Conservation (phyloP, 2,329 filamentous ascomycete species). For the Elsinoe arachidis region DNA sequence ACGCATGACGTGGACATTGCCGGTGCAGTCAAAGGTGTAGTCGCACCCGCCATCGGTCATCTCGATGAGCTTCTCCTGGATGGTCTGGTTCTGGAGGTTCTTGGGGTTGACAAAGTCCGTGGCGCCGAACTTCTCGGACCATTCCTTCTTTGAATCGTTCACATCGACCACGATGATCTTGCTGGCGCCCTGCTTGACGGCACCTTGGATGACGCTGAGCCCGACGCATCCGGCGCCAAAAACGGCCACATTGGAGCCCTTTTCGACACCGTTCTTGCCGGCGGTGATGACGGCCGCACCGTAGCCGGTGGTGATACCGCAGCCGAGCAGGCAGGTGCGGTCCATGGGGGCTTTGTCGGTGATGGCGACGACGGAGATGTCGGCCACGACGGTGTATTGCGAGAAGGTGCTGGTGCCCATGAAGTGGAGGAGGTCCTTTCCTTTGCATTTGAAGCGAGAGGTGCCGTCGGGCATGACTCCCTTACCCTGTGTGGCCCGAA, state of each 20-base stretch:
- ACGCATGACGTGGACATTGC: slow-evolving; percentile 92
- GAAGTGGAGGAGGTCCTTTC: slow-evolving; percentile 92
- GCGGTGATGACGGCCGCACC: slow-evolving; percentile 91
- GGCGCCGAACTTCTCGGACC: slow-evolving; percentile 88
- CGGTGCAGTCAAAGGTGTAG: slow-evolving; percentile 99
- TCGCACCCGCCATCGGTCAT: slow-evolving; percentile 98
- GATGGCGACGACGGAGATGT: slow-evolving; percentile 95
- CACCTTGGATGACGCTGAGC: slow-evolving; percentile 88
- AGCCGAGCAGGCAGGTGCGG: slow-evolving; percentile 89
- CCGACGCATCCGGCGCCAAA: slow-evolving; percentile 96
- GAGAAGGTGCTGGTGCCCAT: slow-evolving; percentile 99
- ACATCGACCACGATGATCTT: slow-evolving; percentile 73
- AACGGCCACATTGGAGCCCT: slow-evolving; percentile 80
- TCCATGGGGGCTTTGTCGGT: slow-evolving; percentile 88
- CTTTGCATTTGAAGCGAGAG: slow-evolving; percentile 86
- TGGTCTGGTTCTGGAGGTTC: slow-evolving; percentile 53
- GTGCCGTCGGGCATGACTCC: slow-evolving; percentile 98
- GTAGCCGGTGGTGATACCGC: slow-evolving; percentile 97
- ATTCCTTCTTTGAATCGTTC: slow-evolving; percentile 84
- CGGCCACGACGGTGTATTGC: slow-evolving; percentile 96
- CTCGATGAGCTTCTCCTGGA: slow-evolving; percentile 88
- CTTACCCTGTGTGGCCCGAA: slow-evolving; percentile 89
- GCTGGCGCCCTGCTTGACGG: slow-evolving; percentile 70
- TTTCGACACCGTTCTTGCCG: slow-evolving; percentile 58
- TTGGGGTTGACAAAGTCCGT: slow-evolving; percentile 97